phyloP scores from a whole-genome alignment of 179 eudicot species.

The Gypsophila paniculata region DNA sequence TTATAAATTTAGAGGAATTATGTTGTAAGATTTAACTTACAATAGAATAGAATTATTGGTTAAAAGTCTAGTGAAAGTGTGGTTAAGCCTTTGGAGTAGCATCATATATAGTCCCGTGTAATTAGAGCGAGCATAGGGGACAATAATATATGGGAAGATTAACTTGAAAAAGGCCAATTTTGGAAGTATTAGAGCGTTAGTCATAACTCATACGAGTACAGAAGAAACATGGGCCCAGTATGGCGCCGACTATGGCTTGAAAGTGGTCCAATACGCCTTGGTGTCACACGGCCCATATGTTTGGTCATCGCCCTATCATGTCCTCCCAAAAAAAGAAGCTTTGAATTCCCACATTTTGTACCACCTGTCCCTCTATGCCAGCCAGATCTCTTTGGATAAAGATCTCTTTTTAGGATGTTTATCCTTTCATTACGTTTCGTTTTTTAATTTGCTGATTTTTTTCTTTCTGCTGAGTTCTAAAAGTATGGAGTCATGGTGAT shows the following conservation, averaged over 20 bases:
- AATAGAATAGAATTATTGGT: no score
- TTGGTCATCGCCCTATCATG: slow-evolving; percentile 19
- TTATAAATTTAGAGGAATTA: no score
- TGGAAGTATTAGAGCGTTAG: slow-evolving; percentile 24
- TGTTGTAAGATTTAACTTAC: no score
- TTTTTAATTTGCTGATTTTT: background rate
- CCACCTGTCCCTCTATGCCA: slow-evolving; percentile 21
- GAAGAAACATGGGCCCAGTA: slow-evolving; percentile 20
- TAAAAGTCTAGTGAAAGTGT: no score
- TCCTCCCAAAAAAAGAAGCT: background rate
- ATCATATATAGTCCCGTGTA: no score
- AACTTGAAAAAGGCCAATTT: slow-evolving; percentile 22
- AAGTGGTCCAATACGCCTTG: slow-evolving; percentile 24
- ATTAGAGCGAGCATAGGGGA: background rate
- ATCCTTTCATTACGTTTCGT: background rate
- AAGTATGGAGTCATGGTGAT: background rate
- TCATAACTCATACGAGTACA: slow-evolving; percentile 19
- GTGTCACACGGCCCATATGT: slow-evolving; percentile 22
- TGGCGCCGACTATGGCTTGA: slow-evolving; percentile 20
- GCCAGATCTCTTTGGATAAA: slow-evolving; percentile 14
- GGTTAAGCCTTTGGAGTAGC: slow-evolving; percentile 10
- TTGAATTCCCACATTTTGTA: background rate
- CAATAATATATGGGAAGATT: slow-evolving; percentile 17
- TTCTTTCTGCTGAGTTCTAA: background rate
- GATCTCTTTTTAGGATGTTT: background rate